Conservation (phyloP, 768 basidiomycete species). For the Tulasnella sp. region DNA sequence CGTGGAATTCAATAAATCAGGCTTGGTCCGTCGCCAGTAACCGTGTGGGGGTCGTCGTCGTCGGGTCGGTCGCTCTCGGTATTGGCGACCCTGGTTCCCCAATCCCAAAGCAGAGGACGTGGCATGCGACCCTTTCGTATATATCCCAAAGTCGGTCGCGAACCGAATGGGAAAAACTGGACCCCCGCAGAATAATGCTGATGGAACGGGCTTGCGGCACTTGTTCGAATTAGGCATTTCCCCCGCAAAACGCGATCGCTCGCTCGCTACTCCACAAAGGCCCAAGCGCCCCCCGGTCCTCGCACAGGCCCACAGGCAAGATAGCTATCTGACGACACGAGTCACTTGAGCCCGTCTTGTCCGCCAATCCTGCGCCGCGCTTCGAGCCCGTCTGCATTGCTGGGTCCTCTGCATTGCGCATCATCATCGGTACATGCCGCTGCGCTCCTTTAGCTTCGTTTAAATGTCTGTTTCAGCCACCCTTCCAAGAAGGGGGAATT, state of each 20-base stretch:
- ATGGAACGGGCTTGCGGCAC: neutral
- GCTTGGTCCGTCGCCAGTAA: neutral
- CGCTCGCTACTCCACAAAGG: neutral
- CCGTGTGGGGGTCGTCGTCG: slow-evolving; percentile 1
- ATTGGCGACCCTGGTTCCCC: neutral
- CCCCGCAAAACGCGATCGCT: neutral
- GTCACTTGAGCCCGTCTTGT: neutral
- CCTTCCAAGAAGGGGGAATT: neutral
- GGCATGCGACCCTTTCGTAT: neutral
- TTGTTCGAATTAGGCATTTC: neutral
- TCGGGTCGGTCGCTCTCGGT: neutral
- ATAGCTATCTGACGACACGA: neutral
- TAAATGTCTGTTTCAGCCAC: slow-evolving; percentile 1
- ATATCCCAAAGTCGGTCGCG: neutral
- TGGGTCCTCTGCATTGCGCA: neutral
- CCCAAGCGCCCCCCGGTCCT: neutral
- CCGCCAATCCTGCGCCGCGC: neutral
- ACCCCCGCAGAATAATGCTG: neutral
- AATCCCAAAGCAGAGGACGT: neutral
- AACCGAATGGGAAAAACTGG: neutral
- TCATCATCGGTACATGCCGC: neutral
- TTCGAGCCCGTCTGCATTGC: no score
- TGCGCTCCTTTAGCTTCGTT: neutral
- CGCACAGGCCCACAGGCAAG: slow-evolving; percentile 2
- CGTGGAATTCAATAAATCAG: neutral